These are phyloP conservation scores for Durotheca rogersii DNA, from an alignment of 495 filamentous ascomycete species.

Conservation along the genomic window DNA sequence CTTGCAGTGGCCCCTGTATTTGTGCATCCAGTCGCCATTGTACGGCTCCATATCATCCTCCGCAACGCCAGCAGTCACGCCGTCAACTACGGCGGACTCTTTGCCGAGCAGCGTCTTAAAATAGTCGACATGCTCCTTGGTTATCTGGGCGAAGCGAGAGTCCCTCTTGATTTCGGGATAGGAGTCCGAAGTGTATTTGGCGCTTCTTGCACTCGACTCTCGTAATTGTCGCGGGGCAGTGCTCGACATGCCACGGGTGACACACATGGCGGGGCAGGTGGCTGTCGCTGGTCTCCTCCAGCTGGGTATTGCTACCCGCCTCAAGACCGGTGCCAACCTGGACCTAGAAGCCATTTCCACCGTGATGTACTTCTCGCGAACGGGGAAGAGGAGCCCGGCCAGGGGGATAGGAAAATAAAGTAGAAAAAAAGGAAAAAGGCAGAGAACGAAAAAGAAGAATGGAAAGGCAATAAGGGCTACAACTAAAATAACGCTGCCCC, in stretches of 20 bases:
- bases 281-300: constrained; percentile 10
- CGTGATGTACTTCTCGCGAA: too few species aligned
- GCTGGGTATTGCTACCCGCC: constrained; percentile 22
- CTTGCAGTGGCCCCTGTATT: constrained; percentile 87
- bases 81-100: constrained; percentile 79
- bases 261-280: neutral
- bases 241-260: constrained; percentile 38
- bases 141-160: constrained; percentile 67
- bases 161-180: constrained; percentile 84
- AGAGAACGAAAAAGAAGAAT: too few species aligned
- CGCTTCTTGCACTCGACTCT: constrained; percentile 44
- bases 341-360: constrained; percentile 32
- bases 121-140: constrained; percentile 71
- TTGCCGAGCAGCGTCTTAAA: constrained; percentile 76
- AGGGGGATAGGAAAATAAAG: neutral
- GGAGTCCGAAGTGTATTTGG: constrained; percentile 77
- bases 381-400: neutral
- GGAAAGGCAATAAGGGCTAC: too few species aligned
- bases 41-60: constrained; percentile 82
- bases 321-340: constrained; percentile 28
- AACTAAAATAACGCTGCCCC: too few species aligned
- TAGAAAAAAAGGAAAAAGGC: too few species aligned
- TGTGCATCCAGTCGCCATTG: constrained; percentile 99
- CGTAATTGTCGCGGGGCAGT: constrained; percentile 36
- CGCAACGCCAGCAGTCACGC: constrained; percentile 66